A percentile compares a stretch with the other conserved stretches of the same genome.
These are phyloP conservation scores for Priceomyces medius DNA, from an alignment of 805 yeast species.

Conservation along the genomic window DNA sequence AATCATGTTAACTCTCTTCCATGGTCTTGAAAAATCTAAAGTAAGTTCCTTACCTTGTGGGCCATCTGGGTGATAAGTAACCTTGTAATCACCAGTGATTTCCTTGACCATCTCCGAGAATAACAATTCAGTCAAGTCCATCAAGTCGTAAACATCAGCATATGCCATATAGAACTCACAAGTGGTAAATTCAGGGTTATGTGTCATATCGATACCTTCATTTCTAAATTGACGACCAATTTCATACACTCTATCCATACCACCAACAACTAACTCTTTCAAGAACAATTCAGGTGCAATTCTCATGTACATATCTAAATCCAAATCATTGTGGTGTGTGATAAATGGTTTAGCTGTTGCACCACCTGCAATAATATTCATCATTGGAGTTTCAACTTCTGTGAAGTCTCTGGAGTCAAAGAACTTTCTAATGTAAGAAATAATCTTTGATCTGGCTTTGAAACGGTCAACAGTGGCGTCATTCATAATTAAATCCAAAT, in stretches of 20 bases:
- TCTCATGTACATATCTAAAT: constrained; percentile 96
- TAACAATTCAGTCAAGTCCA: constrained; percentile 90
- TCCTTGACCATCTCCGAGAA: constrained; percentile 97
- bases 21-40: constrained; percentile 90
- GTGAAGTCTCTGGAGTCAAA: constrained; percentile 82
- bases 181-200: constrained; percentile 98
- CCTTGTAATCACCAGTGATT: constrained; percentile 84
- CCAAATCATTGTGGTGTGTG: constrained; percentile 95
- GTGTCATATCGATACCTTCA: constrained; percentile 98
- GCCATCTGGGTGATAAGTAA: constrained; percentile 91
- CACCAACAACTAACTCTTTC: constrained; percentile 97
- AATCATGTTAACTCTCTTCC: constrained; percentile 98
- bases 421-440: constrained; percentile 82
- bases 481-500: constrained; percentile 94
- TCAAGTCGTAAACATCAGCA: constrained; percentile 93
- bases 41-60: constrained; percentile 78
- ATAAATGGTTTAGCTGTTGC: constrained; percentile 98
- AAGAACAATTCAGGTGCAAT: constrained; percentile 96
- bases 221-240: constrained; percentile 98
- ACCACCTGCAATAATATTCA: constrained; percentile 99
- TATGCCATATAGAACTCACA: constrained; percentile 98
- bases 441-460: constrained; percentile 84
- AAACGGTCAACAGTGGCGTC: constrained; percentile 82
- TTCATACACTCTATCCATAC: constrained; percentile 96
- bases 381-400: constrained; percentile 98